Percentiles rank a stretch among this genome's conserved stretches.
Evolutionary conservation across 306 rosid genomes (phyloP).

Genomic region (Cucumis melo): DNA sequence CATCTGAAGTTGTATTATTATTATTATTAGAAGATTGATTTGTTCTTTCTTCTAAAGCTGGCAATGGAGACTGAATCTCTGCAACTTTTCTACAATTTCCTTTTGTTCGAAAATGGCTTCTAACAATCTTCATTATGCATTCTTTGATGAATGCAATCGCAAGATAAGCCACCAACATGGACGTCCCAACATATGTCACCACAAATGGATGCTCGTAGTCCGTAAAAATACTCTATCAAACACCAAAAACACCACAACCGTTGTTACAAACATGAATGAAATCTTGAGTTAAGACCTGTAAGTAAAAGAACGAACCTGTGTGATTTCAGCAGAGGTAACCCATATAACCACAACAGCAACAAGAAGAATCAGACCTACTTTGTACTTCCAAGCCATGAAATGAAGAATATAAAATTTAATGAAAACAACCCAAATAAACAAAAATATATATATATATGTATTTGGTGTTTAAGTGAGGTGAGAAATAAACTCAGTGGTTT

Average conservation of each 20-base stretch:
- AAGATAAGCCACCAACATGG: constrained; percentile 15
- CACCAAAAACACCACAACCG: background rate
- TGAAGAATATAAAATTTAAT: background rate
- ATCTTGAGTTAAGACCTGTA: background rate
- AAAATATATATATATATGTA: too few species aligned
- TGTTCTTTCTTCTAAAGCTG: background rate
- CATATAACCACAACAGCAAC: background rate
- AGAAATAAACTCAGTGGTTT: background rate
- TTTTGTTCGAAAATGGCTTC: background rate
- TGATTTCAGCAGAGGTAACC: constrained; percentile 1
- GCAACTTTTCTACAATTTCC: background rate
- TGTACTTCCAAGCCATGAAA: constrained; percentile 8
- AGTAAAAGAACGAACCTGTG: background rate
- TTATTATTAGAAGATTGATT: background rate
- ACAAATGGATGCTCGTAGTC: constrained; percentile 17
- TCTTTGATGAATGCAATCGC: constrained; percentile 13
- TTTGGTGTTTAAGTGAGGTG: too few species aligned
- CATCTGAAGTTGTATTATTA: background rate
- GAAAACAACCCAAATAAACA: background rate
- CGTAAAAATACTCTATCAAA: constrained; percentile 10
- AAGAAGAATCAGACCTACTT: constrained; percentile 6
- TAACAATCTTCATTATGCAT: background rate
- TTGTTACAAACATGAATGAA: background rate
- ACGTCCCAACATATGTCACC: constrained; percentile 11
- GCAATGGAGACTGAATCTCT: background rate